These are phyloP conservation scores for Saturnispora diversa DNA, from an alignment of 805 yeast genomes.

Conservation along the genomic window DNA sequence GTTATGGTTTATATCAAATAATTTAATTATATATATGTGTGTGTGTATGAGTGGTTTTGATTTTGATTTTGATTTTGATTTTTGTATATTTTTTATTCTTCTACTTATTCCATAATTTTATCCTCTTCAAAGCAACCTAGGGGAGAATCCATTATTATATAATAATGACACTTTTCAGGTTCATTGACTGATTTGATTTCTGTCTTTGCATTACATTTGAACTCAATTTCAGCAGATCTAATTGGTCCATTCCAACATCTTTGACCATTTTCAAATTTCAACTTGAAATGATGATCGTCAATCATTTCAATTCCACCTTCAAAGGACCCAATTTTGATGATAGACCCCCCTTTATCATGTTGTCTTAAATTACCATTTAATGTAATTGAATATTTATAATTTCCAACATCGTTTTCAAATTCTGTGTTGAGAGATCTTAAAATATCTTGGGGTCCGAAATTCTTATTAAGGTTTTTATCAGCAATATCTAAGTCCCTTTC, in stretches of 20 bases:
- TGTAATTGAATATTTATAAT: constrained; percentile 60
- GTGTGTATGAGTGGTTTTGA: too few species aligned
- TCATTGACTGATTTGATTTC: constrained; percentile 65
- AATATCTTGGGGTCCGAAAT: constrained; percentile 57
- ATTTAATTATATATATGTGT: constrained; percentile 3
- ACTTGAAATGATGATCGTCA: constrained; percentile 12
- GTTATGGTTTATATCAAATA: constrained; percentile 57
- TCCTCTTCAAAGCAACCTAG: constrained; percentile 33
- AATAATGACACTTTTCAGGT: constrained; percentile 82
- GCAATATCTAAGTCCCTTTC: constrained; percentile 14
- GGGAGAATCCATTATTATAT: constrained; percentile 41
- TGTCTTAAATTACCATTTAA: constrained; percentile 52
- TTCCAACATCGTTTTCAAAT: constrained; percentile 49
- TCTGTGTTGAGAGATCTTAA: constrained; percentile 46
- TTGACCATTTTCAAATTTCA: constrained; percentile 51
- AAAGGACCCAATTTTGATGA: constrained; percentile 45
- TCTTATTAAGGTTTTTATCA: constrained; percentile 16
- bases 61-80: too few species aligned
- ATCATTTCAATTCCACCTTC: constrained; percentile 13
- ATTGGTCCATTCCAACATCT: constrained; percentile 93
- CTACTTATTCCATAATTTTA: constrained; percentile 4
- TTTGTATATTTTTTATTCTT: too few species aligned
- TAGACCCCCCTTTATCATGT: constrained; percentile 36
- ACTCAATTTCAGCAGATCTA: constrained; percentile 56
- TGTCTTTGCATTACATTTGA: constrained; percentile 58